A percentile compares a stretch with the other conserved stretches of the same genome.
phyloP scores from a whole-genome alignment of 768 basidiomycete species.

The Epithele typhae region DNA sequence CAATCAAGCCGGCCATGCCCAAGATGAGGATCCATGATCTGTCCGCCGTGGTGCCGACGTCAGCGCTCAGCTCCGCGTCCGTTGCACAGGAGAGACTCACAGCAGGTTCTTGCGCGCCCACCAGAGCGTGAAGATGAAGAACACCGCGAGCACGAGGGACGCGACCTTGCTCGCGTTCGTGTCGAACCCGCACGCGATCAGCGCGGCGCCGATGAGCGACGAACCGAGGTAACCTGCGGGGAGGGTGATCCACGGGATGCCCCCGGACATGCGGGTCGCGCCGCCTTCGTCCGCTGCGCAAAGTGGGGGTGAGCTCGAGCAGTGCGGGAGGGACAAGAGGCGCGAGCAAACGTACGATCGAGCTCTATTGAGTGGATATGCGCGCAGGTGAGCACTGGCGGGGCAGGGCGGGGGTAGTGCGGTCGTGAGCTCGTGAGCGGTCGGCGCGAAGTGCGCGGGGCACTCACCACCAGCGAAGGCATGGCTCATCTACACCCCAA shows the following conservation, averaged over 20 bases:
- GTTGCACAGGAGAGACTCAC: constrained; percentile 34
- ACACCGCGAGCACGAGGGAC: constrained; percentile 71
- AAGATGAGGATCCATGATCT: constrained; percentile 75
- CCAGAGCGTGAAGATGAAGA: constrained; percentile 87
- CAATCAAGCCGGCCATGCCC: constrained; percentile 74
- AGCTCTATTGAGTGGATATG: constrained; percentile 80
- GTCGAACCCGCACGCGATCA: constrained; percentile 87
- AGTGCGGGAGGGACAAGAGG: too few relatives aligned
- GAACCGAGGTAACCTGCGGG: constrained; percentile 87
- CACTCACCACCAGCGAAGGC: constrained; percentile 57
- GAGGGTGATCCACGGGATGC: constrained; percentile 74
- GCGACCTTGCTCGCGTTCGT: constrained; percentile 87
- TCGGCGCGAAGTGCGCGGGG: neutral
- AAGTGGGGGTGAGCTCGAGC: constrained; percentile 7
- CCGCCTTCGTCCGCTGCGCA: constrained; percentile 80
- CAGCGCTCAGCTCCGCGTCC: neutral
- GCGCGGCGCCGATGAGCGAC: constrained; percentile 77
- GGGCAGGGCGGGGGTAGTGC: too few relatives aligned
- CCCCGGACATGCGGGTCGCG: constrained; percentile 82
- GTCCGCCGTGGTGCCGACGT: neutral
- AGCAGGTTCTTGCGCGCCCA: constrained; percentile 76
- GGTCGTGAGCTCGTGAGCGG: too few relatives aligned
- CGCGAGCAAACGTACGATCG: constrained; percentile 59
- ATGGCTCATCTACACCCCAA: constrained; percentile 68
- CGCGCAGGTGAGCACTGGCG: constrained; percentile 70